A percentile compares a stretch with the other conserved stretches of the same genome.
phyloP scores from a whole-genome alignment of 179 eudicot genomes.

The Vitellaria paradoxa region DNA sequence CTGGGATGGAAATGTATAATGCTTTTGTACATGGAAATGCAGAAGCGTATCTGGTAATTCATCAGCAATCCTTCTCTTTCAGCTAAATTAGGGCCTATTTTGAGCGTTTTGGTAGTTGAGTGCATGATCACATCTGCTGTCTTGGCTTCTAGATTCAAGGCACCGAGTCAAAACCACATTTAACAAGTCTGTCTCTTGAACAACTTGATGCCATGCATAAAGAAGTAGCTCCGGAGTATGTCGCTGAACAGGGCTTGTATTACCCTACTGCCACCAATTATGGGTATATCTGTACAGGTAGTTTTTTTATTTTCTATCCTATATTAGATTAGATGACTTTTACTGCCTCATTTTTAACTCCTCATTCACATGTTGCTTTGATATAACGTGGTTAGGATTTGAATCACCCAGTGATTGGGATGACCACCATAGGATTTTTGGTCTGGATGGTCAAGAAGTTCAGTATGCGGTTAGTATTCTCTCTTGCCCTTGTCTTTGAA shows the following conservation, averaged over 20 bases:
- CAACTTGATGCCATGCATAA: constrained; percentile 58
- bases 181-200: constrained; percentile 39
- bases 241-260: constrained; percentile 68
- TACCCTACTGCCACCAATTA: constrained; percentile 77
- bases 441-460: constrained; percentile 78
- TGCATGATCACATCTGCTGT: background rate
- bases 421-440: constrained; percentile 72
- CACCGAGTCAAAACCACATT: constrained; percentile 40
- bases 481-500: background rate
- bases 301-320: background rate
- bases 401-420: constrained; percentile 78
- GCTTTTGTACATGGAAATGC: constrained; percentile 50
- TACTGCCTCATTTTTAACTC: background rate
- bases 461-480: constrained; percentile 64
- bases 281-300: constrained; percentile 89
- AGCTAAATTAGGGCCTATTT: background rate
- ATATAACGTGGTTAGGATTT: constrained; percentile 42
- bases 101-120: background rate
- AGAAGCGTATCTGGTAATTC: constrained; percentile 52
- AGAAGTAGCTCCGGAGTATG: constrained; percentile 59
- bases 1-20: constrained; percentile 38
- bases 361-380: background rate
- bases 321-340: background rate
- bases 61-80: background rate
- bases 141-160: constrained; percentile 52